These are phyloP conservation scores for Ananas comosus DNA, from an alignment of 176 grass and related monocot genomes.

Conservation along the genomic window DNA sequence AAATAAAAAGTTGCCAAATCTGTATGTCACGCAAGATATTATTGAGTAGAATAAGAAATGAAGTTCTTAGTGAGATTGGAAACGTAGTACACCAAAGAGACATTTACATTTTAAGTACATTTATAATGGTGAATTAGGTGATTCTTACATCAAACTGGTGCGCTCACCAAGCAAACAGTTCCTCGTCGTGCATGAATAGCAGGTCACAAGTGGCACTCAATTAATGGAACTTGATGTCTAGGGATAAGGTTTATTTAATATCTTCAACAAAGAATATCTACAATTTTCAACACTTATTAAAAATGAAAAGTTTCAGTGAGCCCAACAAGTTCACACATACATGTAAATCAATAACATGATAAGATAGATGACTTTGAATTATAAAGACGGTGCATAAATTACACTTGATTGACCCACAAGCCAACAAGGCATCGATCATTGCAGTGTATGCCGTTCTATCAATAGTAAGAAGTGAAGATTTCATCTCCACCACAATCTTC, in stretches of 20 bases:
- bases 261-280: background rate
- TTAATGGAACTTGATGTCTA: background rate
- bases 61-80: background rate
- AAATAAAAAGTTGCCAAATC: background rate
- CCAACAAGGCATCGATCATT: slow-evolving; percentile 73
- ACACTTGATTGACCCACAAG: slow-evolving; percentile 65
- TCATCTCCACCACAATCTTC: slow-evolving; percentile 87
- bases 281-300: background rate
- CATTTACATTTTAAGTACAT: too few species aligned
- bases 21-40: background rate
- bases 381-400: slow-evolving; percentile 2
- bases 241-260: background rate
- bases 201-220: background rate
- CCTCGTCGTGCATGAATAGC: background rate
- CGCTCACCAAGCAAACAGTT: background rate
- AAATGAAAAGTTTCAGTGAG: background rate
- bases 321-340: background rate
- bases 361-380: background rate
- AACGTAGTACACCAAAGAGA: too few species aligned
- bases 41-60: background rate
- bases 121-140: too few species aligned
- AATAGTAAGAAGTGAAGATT: slow-evolving; percentile 47
- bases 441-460: slow-evolving; percentile 87
- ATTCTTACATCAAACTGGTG: background rate
- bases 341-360: background rate